phyloP scores from a whole-genome alignment of 2,329 filamentous ascomycete species.

The Dothidotthia symphoricarpi region DNA sequence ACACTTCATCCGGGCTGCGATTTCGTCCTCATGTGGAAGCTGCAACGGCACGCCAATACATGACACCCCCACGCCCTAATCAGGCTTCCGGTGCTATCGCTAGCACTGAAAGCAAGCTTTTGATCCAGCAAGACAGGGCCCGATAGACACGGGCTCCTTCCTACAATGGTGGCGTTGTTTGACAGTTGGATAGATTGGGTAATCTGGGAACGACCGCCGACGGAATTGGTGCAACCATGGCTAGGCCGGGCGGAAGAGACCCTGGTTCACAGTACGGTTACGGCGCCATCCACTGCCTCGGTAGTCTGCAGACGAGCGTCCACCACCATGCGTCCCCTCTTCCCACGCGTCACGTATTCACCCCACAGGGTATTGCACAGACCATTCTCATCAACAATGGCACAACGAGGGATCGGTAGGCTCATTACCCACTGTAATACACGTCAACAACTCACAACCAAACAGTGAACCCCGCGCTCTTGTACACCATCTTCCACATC shows the following conservation, averaged over 20 bases:
- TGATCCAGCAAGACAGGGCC: too few species aligned
- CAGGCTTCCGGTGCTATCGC: too few species aligned
- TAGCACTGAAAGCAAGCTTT: too few species aligned
- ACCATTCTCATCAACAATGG: conserved; percentile 25
- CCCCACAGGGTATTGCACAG: conserved; percentile 1
- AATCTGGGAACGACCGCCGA: conserved; percentile 10
- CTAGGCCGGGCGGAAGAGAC: not conserved
- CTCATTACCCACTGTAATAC: conserved; percentile 10
- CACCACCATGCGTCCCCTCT: conserved; percentile 12
- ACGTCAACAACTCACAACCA: conserved; percentile 23
- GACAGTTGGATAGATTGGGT: conserved; percentile 6
- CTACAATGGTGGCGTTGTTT: too few species aligned
- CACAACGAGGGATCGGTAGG: conserved; percentile 33
- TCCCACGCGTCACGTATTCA: conserved; percentile 12
- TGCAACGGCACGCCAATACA: too few species aligned
- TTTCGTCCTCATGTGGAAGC: too few species aligned
- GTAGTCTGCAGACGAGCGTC: too few species aligned
- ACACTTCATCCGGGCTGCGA: too few species aligned
- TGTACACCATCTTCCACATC: conserved; percentile 29
- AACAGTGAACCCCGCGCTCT: conserved; percentile 43
- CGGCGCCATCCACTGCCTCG: conserved; percentile 6
- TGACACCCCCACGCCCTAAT: too few species aligned
- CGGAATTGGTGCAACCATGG: not conserved
- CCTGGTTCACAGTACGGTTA: not conserved
- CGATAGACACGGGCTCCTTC: too few species aligned